phyloP scores from a whole-genome alignment of 2,329 filamentous ascomycete species.

The Thelonectria blattea region DNA sequence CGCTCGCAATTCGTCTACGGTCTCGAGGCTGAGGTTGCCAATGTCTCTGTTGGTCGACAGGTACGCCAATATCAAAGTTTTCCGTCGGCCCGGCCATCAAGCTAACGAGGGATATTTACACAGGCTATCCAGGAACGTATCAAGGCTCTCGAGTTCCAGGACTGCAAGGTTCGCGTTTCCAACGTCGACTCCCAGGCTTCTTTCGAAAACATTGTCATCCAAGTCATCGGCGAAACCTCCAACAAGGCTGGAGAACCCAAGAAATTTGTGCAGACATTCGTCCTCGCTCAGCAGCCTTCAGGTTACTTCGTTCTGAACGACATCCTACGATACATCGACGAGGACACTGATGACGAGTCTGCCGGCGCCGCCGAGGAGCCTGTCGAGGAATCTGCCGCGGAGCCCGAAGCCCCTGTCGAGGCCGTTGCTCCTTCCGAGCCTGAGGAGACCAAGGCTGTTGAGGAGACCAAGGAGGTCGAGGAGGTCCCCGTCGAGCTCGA shows the following conservation, averaged over 20 bases:
- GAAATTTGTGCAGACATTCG: constrained; percentile 98
- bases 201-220: constrained; percentile 91
- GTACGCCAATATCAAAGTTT: constrained; percentile 51
- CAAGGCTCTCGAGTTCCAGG: constrained; percentile 89
- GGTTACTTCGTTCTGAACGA: constrained; percentile 99
- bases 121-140: constrained; percentile 95
- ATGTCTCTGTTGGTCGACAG: constrained; percentile 85
- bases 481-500: constrained; percentile 46
- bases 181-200: constrained; percentile 98
- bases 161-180: constrained; percentile 97
- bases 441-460: constrained; percentile 33
- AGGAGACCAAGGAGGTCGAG: constrained; percentile 40
- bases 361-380: constrained; percentile 46
- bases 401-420: constrained; percentile 42
- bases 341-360: constrained; percentile 76
- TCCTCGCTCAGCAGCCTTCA: constrained; percentile 93
- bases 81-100: neutral
- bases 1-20: constrained; percentile 94
- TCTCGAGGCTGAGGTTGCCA: constrained; percentile 85
- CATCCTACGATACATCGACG: constrained; percentile 91
- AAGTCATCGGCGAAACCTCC: constrained; percentile 97
- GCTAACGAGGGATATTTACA: constrained; percentile 21
- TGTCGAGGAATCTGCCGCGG: constrained; percentile 44
- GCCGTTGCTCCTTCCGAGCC: constrained; percentile 43
- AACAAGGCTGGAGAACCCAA: constrained; percentile 90